These are phyloP conservation scores for Chimonanthus praecox DNA, from an alignment of 164 flowering plant genomes.

Conservation along the genomic window DNA sequence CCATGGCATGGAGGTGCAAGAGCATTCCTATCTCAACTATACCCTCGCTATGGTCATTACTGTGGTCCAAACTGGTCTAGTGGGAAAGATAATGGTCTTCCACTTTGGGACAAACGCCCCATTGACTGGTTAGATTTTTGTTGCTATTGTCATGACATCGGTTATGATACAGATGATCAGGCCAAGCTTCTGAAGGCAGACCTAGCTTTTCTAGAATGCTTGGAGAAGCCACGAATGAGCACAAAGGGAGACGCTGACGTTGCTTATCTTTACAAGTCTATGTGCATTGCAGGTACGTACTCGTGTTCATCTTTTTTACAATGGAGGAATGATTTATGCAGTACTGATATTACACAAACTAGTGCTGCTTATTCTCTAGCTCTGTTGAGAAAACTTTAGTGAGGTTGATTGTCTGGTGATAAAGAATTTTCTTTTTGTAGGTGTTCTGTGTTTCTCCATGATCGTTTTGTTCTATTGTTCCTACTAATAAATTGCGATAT, in stretches of 20 bases:
- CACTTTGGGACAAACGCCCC: conserved; percentile 83
- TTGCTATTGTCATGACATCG: conserved; percentile 94
- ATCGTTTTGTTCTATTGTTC: not conserved
- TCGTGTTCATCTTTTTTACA: not conserved
- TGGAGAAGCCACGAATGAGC: conserved; percentile 64
- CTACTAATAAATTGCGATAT: not conserved
- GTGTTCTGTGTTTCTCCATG: not conserved
- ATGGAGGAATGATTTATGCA: not conserved
- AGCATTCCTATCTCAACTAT: conserved; percentile 72
- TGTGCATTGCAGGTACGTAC: conserved; percentile 80
- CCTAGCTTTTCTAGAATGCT: conserved; percentile 84
- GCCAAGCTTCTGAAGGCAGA: conserved; percentile 85
- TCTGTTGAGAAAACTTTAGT: no score
- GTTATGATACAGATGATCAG: conserved; percentile 85
- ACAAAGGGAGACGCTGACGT: conserved; percentile 53
- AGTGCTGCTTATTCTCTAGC: not conserved
- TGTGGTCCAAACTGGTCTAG: conserved; percentile 99
- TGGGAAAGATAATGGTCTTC: conserved; percentile 78
- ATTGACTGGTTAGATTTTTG: conserved; percentile 92
- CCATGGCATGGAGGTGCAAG: conserved; percentile 92
- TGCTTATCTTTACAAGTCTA: conserved; percentile 65
- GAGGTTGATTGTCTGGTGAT: not conserved
- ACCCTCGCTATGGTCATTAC: conserved; percentile 91
- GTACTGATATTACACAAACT: not conserved
- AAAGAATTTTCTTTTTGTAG: not conserved